Conservation (phyloP, 768 basidiomycete genomes). For the Suillus plorans region DNA sequence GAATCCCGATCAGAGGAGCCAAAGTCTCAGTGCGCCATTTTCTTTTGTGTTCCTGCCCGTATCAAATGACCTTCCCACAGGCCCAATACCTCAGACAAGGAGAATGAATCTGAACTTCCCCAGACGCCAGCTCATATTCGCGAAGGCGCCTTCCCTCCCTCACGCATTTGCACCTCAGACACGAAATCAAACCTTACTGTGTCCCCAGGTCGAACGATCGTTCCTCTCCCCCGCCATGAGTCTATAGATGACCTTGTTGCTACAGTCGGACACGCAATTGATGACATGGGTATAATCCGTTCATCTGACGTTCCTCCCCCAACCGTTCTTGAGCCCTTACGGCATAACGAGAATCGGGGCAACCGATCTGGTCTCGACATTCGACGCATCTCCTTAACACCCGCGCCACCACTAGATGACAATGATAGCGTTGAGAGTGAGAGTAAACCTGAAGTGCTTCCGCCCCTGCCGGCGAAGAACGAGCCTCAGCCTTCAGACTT, state of each 20-base stretch:
- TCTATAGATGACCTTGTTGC: conserved; percentile 40
- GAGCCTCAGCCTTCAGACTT: conserved; percentile 22
- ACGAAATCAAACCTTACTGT: conserved; percentile 11
- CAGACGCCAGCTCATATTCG: conserved; percentile 36
- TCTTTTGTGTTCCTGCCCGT: neutral
- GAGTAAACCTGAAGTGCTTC: conserved; percentile 16
- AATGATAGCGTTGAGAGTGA: conserved; percentile 17
- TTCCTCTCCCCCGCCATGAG: conserved; percentile 24
- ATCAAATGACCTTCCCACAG: neutral
- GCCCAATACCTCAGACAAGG: neutral
- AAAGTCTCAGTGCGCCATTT: neutral
- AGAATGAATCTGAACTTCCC: neutral
- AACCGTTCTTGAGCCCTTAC: conserved; percentile 40
- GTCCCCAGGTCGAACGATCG: conserved; percentile 18
- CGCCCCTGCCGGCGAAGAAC: conserved; percentile 30
- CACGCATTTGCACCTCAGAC: conserved; percentile 30
- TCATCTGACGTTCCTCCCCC: conserved; percentile 36
- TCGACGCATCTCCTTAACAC: conserved; percentile 24
- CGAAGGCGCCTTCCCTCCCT: conserved; percentile 69
- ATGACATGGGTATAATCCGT: conserved; percentile 36
- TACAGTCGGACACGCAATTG: conserved; percentile 37
- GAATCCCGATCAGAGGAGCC: neutral
- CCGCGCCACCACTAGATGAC: conserved; percentile 15
- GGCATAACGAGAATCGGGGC: conserved; percentile 30
- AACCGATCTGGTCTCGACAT: conserved; percentile 30